Base-by-base conservation (phyloP, 1,139 yeast genomes). In the Sugiyamaella castrensis region DNA sequence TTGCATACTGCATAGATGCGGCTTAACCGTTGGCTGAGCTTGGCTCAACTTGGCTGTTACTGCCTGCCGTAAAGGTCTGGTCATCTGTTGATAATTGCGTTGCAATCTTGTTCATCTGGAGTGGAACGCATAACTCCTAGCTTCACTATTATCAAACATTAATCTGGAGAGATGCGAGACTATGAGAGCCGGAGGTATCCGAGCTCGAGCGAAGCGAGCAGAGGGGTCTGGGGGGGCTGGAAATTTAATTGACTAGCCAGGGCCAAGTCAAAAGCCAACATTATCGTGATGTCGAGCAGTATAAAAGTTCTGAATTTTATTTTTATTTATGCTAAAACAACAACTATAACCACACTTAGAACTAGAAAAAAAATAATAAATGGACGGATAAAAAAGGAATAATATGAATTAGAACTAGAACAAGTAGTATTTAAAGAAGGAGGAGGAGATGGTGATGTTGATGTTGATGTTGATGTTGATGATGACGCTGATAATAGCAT, bases 311-410 rank as follows among this genome's bases (percentile, higher is more conserved):
- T 19, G 5, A 39, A 16, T 40, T n/a, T 31, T 32, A 8, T 13
- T 16, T 40, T 40, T 31, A 8, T 40, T 13, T 40, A 40, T 32
- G 37, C 36, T 40, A 24, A 40, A 32, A 40, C 37, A 40, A 40
- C 34, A 32, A 12, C 13, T 11, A 40, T 30, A 32, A 32, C 43
- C 37, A 40, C 31, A 24, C 31, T 31, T 8, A 40, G 27, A 19
- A 27, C 28, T 28, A 40, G 30, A 40, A 40, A 32, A 19, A 40
- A 24, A 19, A 19, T 19, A 19, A 32, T 32, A 31, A 12, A 30
- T 11, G 10, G 33, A 40, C 37, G 28, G 19, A 12, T 12, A 3
- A 28, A 31, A 30, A 29, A 32, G 37, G 31, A 9, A 8, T 16
- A 12, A 19, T 9, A 32, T 13, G 24, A 19, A 19, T 3, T 19